Percentiles rank a stretch among this genome's conserved stretches.
phyloP scores from a whole-genome alignment of 495 filamentous ascomycete species.

The Copromyces sp. region DNA sequence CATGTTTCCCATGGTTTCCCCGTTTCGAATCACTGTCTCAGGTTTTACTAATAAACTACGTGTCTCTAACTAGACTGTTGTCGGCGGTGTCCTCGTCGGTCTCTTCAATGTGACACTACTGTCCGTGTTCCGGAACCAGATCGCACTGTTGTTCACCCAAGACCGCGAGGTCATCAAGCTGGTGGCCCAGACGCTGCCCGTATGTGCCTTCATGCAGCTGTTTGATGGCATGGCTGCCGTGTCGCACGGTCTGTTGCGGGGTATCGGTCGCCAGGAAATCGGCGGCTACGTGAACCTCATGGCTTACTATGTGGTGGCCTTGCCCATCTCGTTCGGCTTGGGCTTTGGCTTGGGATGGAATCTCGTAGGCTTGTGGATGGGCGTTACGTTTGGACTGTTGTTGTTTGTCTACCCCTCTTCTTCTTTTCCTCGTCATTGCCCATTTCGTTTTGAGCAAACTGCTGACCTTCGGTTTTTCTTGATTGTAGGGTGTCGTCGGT shows the following conservation, averaged over 20 bases:
- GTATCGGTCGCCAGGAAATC: conserved; percentile 75
- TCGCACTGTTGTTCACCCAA: conserved; percentile 70
- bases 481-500: conserved; percentile 44
- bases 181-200: conserved; percentile 60
- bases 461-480: not conserved
- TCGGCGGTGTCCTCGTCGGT: conserved; percentile 56
- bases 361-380: conserved; percentile 69
- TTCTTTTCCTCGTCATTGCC: not conserved
- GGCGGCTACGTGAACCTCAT: conserved; percentile 80
- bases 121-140: conserved; percentile 48
- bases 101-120: conserved; percentile 66
- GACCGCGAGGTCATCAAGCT: conserved; percentile 70
- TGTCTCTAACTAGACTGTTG: conserved; percentile 34
- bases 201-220: conserved; percentile 79
- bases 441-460: not conserved
- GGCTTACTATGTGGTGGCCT: conserved; percentile 73
- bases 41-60: conserved; percentile 4
- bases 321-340: conserved; percentile 72
- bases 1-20: not conserved
- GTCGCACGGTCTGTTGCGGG: conserved; percentile 74
- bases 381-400: conserved; percentile 59
- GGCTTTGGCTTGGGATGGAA: conserved; percentile 65
- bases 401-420: conserved; percentile 32
- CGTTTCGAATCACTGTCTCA: not conserved
- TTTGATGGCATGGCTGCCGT: conserved; percentile 71